Base-by-base conservation (phyloP, 23 red algal genomes). In the Agarophyton chilense region DNA sequence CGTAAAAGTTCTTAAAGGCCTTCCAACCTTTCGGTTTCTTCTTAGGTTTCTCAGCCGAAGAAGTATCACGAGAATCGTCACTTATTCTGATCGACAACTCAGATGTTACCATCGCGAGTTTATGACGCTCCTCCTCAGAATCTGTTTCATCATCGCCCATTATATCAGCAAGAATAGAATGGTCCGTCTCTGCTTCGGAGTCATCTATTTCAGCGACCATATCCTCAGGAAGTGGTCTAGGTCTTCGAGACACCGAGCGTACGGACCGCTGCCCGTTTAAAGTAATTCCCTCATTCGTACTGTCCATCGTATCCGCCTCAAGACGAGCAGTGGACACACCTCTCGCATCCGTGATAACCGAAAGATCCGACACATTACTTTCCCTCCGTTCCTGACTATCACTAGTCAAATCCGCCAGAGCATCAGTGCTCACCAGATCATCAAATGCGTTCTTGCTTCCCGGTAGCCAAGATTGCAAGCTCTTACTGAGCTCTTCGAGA, bases 191-290 rank as follows among this genome's bases (percentile, higher is more conserved):
- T 51, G 85, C 70, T 31, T 89, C 85, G 67, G 71, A 89, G 55
- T 78, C 85, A 71, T 89, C 85, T 56, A 89, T 89, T 19, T 89
- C 85, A 31, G 73, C 85, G 39, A 89, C 85, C 85, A 89, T 89
- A 89, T 89, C 85, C 52, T 89, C 85, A 13, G 85, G 85, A 58
- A 89, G 71, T 65, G 85, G 85, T 61, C 85, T 77, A 62, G 85
- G 85, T 67, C 54, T 77, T 65, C 85, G 85, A 40, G 61, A 72
- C 53, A 79, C 70, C 50, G 85, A 60, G 73, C 73, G 51, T 58
- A 77, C 85, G 60, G 85, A 78, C 70, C 52, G 55, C 70, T 60
- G 43, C 53, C 73, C 73, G 45, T 68, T 64, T 52, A 71, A 68
- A 52, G 80, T 67, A 52, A 62, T 89, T 45, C 70, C 73, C 17